phyloP scores from a whole-genome alignment of 2,329 filamentous ascomycete genomes.

The Fonsecaea monophora region DNA sequence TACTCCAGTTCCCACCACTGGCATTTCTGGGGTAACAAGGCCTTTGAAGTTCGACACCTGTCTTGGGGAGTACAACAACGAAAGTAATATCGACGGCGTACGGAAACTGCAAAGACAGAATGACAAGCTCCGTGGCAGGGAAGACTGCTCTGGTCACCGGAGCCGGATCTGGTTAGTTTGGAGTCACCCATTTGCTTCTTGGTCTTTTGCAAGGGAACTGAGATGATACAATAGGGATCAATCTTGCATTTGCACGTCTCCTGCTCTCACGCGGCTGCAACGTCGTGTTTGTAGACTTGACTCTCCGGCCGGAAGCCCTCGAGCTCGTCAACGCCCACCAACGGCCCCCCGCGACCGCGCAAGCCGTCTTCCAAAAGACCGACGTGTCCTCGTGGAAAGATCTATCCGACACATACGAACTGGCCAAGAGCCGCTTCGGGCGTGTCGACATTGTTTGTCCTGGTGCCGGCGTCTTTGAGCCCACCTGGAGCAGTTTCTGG shows the following conservation, averaged over 20 bases:
- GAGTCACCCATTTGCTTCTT: constrained; percentile 3
- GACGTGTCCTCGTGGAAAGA: constrained; percentile 58
- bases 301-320: constrained; percentile 52
- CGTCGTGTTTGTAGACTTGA: constrained; percentile 53
- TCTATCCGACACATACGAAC: constrained; percentile 55
- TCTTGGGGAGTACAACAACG: not conserved
- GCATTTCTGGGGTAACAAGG: not conserved
- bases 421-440: constrained; percentile 56
- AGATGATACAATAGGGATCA: constrained; percentile 45
- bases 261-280: constrained; percentile 53
- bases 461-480: constrained; percentile 49
- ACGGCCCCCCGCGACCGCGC: constrained; percentile 19
- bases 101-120: not conserved
- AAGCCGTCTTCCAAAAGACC: constrained; percentile 52
- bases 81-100: not conserved
- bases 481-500: constrained; percentile 59
- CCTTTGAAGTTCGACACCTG: not conserved
- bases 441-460: constrained; percentile 55
- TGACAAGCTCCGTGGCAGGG: constrained; percentile 27
- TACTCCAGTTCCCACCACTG: not conserved
- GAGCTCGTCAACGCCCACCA: constrained; percentile 43
- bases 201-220: not conserved
- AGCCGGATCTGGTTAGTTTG: constrained; percentile 57
- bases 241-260: constrained; percentile 51
- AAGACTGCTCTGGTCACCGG: constrained; percentile 60